Percentiles rank a stretch among this genome's conserved stretches.
Evolutionary conservation across 345 rosid genomes (phyloP).

Genomic region (Salix brachista): DNA sequence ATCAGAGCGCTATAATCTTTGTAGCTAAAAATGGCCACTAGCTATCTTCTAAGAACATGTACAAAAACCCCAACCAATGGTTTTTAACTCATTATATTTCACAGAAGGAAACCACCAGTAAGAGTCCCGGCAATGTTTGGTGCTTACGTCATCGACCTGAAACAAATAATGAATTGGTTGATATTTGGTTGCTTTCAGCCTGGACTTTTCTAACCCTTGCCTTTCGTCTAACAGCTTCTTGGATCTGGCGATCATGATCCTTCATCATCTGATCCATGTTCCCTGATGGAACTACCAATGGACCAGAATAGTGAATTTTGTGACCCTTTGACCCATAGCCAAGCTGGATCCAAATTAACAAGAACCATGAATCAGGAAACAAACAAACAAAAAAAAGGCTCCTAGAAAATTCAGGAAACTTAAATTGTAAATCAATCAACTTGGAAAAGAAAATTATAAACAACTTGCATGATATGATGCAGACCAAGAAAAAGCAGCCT

Average conservation of each 20-base stretch:
- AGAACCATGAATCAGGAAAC: neutral
- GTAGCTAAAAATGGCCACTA: slow-evolving; percentile 19
- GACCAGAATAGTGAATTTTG: slow-evolving; percentile 94
- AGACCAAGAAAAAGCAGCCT: neutral
- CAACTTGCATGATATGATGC: neutral
- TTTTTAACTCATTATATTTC: slow-evolving; percentile 10
- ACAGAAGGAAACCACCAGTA: slow-evolving; percentile 22
- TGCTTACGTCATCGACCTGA: slow-evolving; percentile 62
- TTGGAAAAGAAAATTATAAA: neutral
- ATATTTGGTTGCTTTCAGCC: slow-evolving; percentile 53
- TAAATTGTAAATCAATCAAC: no score
- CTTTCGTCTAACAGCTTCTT: slow-evolving; percentile 88
- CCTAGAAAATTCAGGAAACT: no score
- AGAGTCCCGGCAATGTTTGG: slow-evolving; percentile 14
- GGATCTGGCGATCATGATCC: slow-evolving; percentile 96
- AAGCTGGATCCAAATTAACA: slow-evolving; percentile 36
- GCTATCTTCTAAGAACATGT: slow-evolving; percentile 34
- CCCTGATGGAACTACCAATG: slow-evolving; percentile 76
- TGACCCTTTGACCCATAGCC: slow-evolving; percentile 90
- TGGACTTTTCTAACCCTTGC: slow-evolving; percentile 72
- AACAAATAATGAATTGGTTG: slow-evolving; percentile 61
- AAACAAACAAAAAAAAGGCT: neutral
- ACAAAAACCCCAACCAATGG: slow-evolving; percentile 27
- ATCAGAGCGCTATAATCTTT: slow-evolving; percentile 24
- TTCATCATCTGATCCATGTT: slow-evolving; percentile 91